phyloP scores from a whole-genome alignment of 2,329 filamentous ascomycete species.

The Dendrostoma leiphaemia region DNA sequence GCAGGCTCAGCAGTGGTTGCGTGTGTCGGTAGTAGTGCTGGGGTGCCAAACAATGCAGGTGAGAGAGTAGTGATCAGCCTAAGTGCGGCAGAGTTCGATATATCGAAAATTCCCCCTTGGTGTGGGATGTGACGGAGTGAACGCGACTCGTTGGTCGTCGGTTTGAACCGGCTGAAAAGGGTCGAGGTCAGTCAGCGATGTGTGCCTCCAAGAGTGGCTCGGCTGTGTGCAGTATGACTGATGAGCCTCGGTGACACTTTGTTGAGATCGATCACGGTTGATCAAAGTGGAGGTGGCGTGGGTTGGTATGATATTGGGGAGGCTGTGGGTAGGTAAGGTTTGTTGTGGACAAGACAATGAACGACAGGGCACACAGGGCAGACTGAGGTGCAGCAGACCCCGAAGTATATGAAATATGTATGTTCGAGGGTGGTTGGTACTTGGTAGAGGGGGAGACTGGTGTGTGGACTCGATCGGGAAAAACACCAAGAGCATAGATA shows the following conservation, averaged over 20 bases:
- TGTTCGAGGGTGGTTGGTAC: background rate
- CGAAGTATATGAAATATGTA: conserved; percentile 16
- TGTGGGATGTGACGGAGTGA: conserved; percentile 6
- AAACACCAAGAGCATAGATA: background rate
- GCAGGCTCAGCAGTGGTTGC: conserved; percentile 4
- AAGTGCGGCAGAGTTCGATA: conserved; percentile 8
- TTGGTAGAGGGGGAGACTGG: background rate
- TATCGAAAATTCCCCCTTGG: too few relatives aligned
- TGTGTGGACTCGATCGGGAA: background rate
- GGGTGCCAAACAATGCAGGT: background rate
- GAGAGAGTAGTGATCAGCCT: conserved; percentile 1
- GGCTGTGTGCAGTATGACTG: conserved; percentile 10
- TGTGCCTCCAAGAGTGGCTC: conserved; percentile 17
- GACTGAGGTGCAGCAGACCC: conserved; percentile 7
- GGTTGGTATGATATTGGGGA: conserved; percentile 6
- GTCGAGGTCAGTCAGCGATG: conserved; percentile 9
- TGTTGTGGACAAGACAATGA: conserved; percentile 9
- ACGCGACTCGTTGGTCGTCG: background rate
- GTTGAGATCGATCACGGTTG: too few relatives aligned
- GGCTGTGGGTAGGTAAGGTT: conserved; percentile 4
- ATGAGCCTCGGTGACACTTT: conserved; percentile 9
- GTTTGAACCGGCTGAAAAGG: conserved; percentile 11
- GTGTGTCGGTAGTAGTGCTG: conserved; percentile 3
- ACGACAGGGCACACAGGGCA: conserved; percentile 6
- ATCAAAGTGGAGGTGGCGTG: background rate